A percentile compares a stretch with the other conserved stretches of the same genome.
Conservation (phyloP, 495 filamentous ascomycete genomes). For the Podospora pseudopauciseta region DNA sequence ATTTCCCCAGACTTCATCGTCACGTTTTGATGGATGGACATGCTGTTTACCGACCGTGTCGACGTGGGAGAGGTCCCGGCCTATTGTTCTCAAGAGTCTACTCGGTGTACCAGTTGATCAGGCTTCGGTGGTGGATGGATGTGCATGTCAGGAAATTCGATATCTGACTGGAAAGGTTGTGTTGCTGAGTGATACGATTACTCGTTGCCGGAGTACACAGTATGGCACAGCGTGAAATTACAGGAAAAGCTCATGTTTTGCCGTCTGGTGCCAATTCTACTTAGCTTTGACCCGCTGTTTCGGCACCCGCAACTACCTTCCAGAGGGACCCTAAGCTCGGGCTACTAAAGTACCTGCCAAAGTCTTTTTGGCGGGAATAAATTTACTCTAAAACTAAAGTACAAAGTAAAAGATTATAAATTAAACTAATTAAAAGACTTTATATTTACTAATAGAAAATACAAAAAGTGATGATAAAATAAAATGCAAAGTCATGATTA, state of each 20-base stretch:
- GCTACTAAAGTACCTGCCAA: no score
- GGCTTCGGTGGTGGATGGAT: neutral
- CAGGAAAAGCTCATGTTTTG: no score
- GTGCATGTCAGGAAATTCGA: neutral
- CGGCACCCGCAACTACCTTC: no score
- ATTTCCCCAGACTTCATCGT: neutral
- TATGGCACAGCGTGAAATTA: neutral
- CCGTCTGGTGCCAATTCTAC: no score
- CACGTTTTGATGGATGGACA: neutral
- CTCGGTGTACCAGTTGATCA: neutral
- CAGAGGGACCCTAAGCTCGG: no score
- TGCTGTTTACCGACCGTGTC: neutral
- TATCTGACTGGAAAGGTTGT: neutral
- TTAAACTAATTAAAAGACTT: no score
- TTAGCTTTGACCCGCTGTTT: no score
- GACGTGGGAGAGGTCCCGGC: neutral
- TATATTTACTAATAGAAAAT: no score
- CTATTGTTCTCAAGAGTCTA: neutral
- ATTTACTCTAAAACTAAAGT: no score
- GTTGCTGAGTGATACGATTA: neutral
- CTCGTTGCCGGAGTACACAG: neutral
- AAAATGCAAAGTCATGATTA: no score
- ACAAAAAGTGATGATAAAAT: no score
- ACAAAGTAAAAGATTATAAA: accelerated
- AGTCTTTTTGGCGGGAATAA: no score